phyloP scores from a whole-genome alignment of 2,329 filamentous ascomycete species.

The Diaporthe nobilis region DNA sequence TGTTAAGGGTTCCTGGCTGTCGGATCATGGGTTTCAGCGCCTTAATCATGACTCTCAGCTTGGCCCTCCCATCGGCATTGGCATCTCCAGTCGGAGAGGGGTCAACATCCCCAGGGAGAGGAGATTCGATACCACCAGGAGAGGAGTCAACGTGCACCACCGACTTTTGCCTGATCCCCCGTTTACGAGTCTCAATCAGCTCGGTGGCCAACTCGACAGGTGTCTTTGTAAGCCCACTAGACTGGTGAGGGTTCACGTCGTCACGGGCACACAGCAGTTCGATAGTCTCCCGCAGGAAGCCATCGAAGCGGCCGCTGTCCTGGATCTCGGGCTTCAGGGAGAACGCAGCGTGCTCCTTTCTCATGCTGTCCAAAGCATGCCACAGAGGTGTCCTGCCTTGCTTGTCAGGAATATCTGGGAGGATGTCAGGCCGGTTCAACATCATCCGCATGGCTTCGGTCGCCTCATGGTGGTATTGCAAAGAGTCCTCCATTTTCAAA shows the following conservation, averaged over 20 bases:
- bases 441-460: not conserved
- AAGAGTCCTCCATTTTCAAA: not conserved
- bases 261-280: not conserved
- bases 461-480: not conserved
- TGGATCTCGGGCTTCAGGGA: not conserved
- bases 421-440: not conserved
- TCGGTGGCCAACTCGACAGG: not conserved
- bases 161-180: not conserved
- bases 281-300: not conserved
- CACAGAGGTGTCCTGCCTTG: not conserved
- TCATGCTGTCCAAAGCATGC: not conserved
- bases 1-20: not conserved
- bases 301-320: not conserved
- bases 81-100: not conserved
- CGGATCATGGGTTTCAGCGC: not conserved
- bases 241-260: not conserved
- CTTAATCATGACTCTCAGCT: not conserved
- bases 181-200: not conserved
- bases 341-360: not conserved
- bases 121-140: too few species aligned
- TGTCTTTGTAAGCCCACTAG: not conserved
- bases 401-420: not conserved
- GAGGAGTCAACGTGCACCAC: not conserved
- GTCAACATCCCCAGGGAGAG: not conserved
- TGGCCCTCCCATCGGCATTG: not conserved